Evolutionary conservation across 1,284 basidiomycete genomes (phyloP), one percentile per base, ranked within the genome.

Genomic region (Ganoderma sinense): DNA sequence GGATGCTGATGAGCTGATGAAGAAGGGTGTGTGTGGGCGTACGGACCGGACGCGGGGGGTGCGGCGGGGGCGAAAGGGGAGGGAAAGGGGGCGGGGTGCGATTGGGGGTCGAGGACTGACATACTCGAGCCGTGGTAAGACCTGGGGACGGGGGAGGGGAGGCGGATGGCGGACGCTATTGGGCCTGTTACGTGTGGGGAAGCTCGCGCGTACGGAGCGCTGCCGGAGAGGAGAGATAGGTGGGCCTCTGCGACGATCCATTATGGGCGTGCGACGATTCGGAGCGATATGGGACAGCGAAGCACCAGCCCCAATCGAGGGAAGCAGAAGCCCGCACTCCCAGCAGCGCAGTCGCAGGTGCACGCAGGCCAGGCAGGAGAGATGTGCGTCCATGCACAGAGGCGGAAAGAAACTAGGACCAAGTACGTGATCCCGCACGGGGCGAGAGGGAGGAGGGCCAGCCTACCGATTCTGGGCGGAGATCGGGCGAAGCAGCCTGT

Each of bases 141-240:
- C 26, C 51, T 53, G 26, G 51, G 18, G 45, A 48, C 41, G 16
- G n/a, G 18, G 51, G 51, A 11, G 14, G 18, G 43, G 51, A 29
- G 51, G 14, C 14, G 51, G 51, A 16, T 16, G 26, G 61, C 61
- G 61, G 61, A 62, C 41, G 61, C 41, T 62, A 33, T 61, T 43
- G 26, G 40, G 61, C 40, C 41, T 62, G 61, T 62, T 62, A 62
- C 61, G 61, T 62, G 20, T 62, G 29, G 23, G 4, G 61, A 62
- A 29, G 39, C 14, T 29, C 23, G 26, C 16, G 29, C 16, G 26
- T 55, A 18, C 53, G 53, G 53, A 55, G 53, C 53, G 53, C 53
- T 55, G 53, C 53, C 53, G 48, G 53, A 31, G 53, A 14, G 16
- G 53, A 55, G 53, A 31, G 53, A 55, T 51, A 51, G 48, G 48